Evolutionary conservation across 495 filamentous ascomycete genomes (phyloP).

Genomic region (Annulohypoxylon bovei): DNA sequence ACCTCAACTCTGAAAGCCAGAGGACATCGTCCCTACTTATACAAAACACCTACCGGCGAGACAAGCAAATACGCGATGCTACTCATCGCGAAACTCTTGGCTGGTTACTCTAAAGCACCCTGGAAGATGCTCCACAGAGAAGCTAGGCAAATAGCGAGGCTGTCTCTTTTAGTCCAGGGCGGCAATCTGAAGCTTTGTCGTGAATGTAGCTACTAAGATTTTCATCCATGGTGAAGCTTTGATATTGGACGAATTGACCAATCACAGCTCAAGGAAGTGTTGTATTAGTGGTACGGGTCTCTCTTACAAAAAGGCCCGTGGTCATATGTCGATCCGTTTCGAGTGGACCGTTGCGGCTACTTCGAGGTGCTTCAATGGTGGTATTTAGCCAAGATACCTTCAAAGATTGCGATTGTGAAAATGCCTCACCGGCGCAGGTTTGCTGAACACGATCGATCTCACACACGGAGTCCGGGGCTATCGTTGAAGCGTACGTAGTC

Average conservation of each 20-base stretch:
- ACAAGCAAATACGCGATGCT: conserved; percentile 17
- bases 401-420: conserved; percentile 30
- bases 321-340: conserved; percentile 42
- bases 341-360: conserved; percentile 39
- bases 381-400: conserved; percentile 33
- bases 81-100: conserved; percentile 39
- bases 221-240: conserved; percentile 30
- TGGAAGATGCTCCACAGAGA: conserved; percentile 24
- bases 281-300: conserved; percentile 32
- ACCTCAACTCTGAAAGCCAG: conserved; percentile 13
- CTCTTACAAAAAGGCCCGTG: conserved; percentile 42
- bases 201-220: conserved; percentile 32
- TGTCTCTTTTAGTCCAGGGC: conserved; percentile 18
- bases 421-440: conserved; percentile 35
- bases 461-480: conserved; percentile 22
- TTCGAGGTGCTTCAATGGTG: conserved; percentile 18
- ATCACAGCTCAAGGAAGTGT: conserved; percentile 24
- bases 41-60: conserved; percentile 12
- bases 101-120: conserved; percentile 30
- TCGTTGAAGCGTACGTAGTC: conserved; percentile 21
- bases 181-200: conserved; percentile 31
- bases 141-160: conserved; percentile 11
- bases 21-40: conserved; percentile 38
- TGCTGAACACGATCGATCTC: conserved; percentile 28
- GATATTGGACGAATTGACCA: conserved; percentile 36